Conservation (phyloP, 179 eudicot genomes). For the Gypsophila paniculata region DNA sequence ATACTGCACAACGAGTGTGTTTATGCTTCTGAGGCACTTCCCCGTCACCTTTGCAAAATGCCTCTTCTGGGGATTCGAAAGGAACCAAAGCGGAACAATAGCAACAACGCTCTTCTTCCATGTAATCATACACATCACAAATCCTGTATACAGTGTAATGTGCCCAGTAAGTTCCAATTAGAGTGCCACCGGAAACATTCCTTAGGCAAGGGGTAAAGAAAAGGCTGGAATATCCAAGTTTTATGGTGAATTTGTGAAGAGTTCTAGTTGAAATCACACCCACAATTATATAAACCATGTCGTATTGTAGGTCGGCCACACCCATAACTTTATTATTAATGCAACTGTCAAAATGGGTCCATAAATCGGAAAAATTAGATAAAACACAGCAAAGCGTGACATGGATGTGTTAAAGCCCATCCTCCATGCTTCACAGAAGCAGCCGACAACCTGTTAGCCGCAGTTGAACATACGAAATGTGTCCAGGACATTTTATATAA, state of each 20-base stretch:
- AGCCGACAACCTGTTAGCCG: neutral
- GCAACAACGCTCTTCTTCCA: slow-evolving; percentile 57
- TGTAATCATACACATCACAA: slow-evolving; percentile 26
- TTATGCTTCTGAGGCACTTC: slow-evolving; percentile 50
- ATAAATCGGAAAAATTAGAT: neutral
- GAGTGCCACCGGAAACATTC: neutral
- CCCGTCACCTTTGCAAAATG: slow-evolving; percentile 44
- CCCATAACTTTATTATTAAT: neutral
- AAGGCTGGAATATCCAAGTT: no score
- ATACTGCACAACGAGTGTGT: slow-evolving; percentile 56
- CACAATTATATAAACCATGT: neutral
- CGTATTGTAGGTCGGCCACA: neutral
- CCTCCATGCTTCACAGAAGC: neutral
- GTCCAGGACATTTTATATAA: neutral
- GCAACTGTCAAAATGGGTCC: neutral
- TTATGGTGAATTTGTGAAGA: neutral
- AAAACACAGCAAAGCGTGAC: neutral
- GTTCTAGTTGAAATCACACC: neutral
- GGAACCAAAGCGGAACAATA: slow-evolving; percentile 69
- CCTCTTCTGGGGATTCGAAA: slow-evolving; percentile 65
- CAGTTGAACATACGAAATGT: neutral
- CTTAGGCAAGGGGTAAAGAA: neutral
- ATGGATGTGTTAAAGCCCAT: neutral
- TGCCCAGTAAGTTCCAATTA: neutral
- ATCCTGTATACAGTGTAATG: slow-evolving; percentile 28